Percentiles rank a stretch among this genome's conserved stretches.
These are phyloP conservation scores for Neurospora crassa DNA, from an alignment of 2,329 filamentous ascomycete species.

Conservation along the genomic window DNA sequence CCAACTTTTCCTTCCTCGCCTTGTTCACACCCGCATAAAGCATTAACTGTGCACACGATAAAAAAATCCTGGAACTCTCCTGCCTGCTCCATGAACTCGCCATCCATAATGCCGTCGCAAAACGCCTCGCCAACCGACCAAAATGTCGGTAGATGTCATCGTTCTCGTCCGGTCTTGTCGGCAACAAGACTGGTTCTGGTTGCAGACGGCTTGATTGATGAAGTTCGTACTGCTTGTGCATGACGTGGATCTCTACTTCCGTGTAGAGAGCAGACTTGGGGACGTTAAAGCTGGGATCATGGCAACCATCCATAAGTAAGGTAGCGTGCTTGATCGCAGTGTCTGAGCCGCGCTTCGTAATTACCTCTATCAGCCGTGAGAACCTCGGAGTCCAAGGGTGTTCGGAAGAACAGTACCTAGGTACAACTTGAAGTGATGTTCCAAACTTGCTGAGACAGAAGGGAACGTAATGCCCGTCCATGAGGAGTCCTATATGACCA, in stretches of 20 bases:
- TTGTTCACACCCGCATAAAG: background rate
- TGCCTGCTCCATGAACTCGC: conserved; percentile 7
- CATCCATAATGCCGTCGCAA: conserved; percentile 13
- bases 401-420: no score
- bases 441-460: no score
- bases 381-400: no score
- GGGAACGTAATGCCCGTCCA: no score
- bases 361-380: no score
- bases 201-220: background rate
- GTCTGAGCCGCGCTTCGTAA: background rate
- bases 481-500: no score
- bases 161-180: background rate
- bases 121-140: conserved; percentile 14
- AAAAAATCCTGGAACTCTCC: background rate
- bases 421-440: no score
- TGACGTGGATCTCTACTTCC: background rate
- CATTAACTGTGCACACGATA: background rate
- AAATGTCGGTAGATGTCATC: background rate
- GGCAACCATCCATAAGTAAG: background rate
- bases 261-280: background rate
- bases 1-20: background rate
- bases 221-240: background rate
- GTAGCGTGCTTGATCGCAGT: background rate
- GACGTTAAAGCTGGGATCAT: background rate
- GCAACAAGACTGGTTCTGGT: background rate